These are phyloP conservation scores for Penicillium olsonii DNA, from an alignment of 2,329 filamentous ascomycete species.

Conservation along the genomic window DNA sequence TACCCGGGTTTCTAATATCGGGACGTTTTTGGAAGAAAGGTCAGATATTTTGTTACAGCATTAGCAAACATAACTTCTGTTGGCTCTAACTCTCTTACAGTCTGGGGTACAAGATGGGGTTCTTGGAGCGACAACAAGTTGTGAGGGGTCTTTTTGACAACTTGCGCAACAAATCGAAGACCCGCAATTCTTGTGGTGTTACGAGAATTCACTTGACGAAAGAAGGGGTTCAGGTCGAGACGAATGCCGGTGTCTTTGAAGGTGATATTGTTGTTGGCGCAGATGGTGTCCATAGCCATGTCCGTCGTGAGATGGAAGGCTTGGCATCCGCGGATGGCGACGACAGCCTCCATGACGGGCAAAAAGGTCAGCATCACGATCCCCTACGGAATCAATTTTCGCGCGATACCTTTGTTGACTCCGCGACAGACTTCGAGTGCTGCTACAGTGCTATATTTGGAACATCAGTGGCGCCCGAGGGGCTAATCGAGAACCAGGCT, in stretches of 20 bases:
- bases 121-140: slow-evolving; percentile 21
- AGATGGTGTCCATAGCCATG: slow-evolving; percentile 46
- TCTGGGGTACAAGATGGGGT: slow-evolving; percentile 9
- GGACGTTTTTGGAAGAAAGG: not conserved
- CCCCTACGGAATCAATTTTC: too few species aligned
- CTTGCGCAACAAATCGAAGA: slow-evolving; percentile 33
- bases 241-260: slow-evolving; percentile 35
- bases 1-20: not conserved
- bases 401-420: too few species aligned
- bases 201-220: slow-evolving; percentile 24
- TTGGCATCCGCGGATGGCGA: slow-evolving; percentile 10
- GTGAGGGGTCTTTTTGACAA: slow-evolving; percentile 25
- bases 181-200: slow-evolving; percentile 33
- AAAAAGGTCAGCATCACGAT: not conserved
- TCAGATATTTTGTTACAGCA: not conserved
- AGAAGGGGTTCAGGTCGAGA: slow-evolving; percentile 29
- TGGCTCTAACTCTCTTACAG: not conserved
- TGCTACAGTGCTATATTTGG: slow-evolving; percentile 8
- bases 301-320: slow-evolving; percentile 38
- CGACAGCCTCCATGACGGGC: slow-evolving; percentile 1
- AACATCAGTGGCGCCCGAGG: not conserved
- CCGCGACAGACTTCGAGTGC: slow-evolving; percentile 3
- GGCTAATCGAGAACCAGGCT: not conserved
- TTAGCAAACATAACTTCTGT: not conserved
- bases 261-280: slow-evolving; percentile 45